phyloP scores from a whole-genome alignment of 2,329 filamentous ascomycete species.

The Colletotrichum filicis region DNA sequence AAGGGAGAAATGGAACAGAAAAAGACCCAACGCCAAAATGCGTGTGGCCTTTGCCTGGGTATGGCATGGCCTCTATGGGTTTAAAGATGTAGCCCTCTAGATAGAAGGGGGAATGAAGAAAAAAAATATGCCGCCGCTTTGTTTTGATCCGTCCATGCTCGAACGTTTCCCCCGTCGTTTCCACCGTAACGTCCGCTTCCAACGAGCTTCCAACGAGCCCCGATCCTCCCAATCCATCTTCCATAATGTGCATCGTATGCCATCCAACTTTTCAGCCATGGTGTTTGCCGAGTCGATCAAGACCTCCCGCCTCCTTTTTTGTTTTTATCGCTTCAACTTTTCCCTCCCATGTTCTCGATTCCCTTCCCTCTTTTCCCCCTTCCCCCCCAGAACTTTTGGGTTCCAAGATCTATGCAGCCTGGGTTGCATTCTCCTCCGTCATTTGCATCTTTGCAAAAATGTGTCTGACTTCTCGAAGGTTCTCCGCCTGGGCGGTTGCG shows the following conservation, averaged over 20 bases:
- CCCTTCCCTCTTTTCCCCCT: too few species aligned
- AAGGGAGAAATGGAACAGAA: not conserved
- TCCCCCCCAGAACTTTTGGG: not conserved
- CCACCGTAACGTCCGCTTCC: not conserved
- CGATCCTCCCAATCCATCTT: not conserved
- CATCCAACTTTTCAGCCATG: not conserved
- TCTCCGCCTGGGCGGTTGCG: constrained; percentile 68
- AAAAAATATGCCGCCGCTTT: not conserved
- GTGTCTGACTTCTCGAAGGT: constrained; percentile 78
- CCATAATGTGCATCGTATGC: not conserved
- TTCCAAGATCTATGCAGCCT: not conserved
- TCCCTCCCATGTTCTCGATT: not conserved
- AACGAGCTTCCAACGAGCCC: too few species aligned
- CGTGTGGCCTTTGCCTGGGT: not conserved
- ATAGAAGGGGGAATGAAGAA: not conserved
- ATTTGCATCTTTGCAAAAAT: constrained; percentile 72
- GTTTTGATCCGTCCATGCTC: not conserved
- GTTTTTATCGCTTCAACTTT: not conserved
- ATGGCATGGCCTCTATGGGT: not conserved
- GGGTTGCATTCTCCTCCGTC: constrained; percentile 25
- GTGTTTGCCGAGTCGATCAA: not conserved
- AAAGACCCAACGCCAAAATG: constrained; percentile 6
- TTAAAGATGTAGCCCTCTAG: not conserved
- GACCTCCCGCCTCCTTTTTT: not conserved
- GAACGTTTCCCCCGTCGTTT: not conserved